Evolutionary conservation across 108 stramenopile genomes (phyloP), one percentile per base, ranked within the genome.

Genomic region (Skeletonema marinoi): DNA sequence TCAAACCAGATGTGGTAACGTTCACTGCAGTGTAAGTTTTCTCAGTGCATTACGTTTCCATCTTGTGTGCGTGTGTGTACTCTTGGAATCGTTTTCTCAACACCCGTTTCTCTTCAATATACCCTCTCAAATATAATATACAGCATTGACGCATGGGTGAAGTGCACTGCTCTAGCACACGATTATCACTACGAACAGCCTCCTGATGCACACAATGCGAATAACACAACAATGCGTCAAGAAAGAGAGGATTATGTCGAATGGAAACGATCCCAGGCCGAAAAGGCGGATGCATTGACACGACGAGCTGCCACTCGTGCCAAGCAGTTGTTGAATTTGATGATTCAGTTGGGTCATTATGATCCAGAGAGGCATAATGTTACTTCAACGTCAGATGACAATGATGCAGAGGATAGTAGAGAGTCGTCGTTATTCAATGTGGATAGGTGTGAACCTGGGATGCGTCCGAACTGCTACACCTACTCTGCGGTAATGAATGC

Each of bases 1-100:
- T 90, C 13, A 80, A 81, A 61, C 93, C 93, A 1, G 91, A 94
- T 68, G 87, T 90, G 6, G 77, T 89, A 9, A 87, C 89, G 0
- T 89, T 94, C 60, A 85, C 83, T 0, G 87, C 89, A 4, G 75
- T 91, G 35, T 56, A 25, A 56, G 54, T 56, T 56, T 56, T 25
- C 25, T 56, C 54, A n/a, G 17, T 54, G 25, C 25, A 56, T 51
- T 51, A 6, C n/a, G 5, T 50, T 50, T 50, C 50, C 17, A 25
- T 56, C 25, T 25, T 16, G 16, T n/a, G 14, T 29, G 62, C 41
- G 62, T 14, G 4, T 65, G 11, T 61, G 39, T 39, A 9, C 39
- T 63, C 16, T 16, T 42, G 41, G 31, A 42, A 36, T 63, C 32
- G 7, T 63, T n/a, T n/a, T n/a, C 3, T 25, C 13, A 33, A 16